These are phyloP conservation scores for Apiospora aurea DNA, from an alignment of 2,329 filamentous ascomycete genomes.

Conservation along the genomic window DNA sequence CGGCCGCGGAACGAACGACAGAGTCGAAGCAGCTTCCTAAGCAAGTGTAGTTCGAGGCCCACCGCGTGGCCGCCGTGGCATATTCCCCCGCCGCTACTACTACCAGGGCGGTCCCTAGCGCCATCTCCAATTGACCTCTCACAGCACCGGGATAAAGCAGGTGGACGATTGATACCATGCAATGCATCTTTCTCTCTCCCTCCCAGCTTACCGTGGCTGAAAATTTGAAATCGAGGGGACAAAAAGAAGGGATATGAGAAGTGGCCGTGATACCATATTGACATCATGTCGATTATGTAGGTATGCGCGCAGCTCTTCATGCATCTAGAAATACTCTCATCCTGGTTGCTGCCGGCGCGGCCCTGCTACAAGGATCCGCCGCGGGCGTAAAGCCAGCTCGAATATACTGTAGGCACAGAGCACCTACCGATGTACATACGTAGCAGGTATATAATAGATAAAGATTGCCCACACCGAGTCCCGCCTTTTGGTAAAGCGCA, in stretches of 20 bases:
- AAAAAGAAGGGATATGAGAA: neutral
- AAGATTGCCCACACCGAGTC: neutral
- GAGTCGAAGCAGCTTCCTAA: slow-evolving; percentile 7
- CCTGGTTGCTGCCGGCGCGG: neutral
- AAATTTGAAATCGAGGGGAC: too few relatives aligned
- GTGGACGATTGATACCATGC: slow-evolving; percentile 31
- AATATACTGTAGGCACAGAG: too few relatives aligned
- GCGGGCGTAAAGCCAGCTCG: neutral
- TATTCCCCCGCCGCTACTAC: slow-evolving; percentile 2
- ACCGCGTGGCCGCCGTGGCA: neutral
- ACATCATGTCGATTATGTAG: neutral
- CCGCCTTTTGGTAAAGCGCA: neutral
- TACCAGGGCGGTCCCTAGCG: neutral
- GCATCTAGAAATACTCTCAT: slow-evolving; percentile 28
- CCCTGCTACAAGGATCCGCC: neutral
- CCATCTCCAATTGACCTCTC: slow-evolving; percentile 35
- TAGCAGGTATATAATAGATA: neutral
- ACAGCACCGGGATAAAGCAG: slow-evolving; percentile 34
- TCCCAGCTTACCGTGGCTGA: slow-evolving; percentile 11
- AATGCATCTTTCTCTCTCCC: neutral
- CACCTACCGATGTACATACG: neutral
- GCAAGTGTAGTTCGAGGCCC: slow-evolving; percentile 5
- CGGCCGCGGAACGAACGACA: neutral
- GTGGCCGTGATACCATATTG: neutral
- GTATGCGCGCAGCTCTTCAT: slow-evolving; percentile 25